phyloP scores from a whole-genome alignment of 1,139 yeast species.

The Insectozyma bohioensis region DNA sequence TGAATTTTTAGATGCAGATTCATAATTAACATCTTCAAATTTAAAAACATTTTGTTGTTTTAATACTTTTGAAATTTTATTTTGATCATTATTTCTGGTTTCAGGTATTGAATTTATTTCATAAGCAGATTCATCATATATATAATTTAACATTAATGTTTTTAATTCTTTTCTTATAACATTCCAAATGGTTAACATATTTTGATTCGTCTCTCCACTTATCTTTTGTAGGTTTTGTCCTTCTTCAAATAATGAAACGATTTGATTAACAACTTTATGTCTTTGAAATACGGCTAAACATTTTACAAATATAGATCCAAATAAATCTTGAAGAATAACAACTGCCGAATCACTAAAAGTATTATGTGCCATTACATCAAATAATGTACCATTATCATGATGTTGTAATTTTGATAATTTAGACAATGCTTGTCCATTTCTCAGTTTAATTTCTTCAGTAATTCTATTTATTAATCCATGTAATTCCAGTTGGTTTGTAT shows the following conservation, averaged over 20 bases:
- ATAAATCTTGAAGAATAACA: conserved; percentile 63
- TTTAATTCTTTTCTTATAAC: conserved; percentile 58
- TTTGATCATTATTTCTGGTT: conserved; percentile 9
- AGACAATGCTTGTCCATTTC: conserved; percentile 31
- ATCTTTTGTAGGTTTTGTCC: conserved; percentile 11
- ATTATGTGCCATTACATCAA: conserved; percentile 25
- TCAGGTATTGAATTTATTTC: conserved; percentile 3
- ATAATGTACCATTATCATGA: conserved; percentile 24
- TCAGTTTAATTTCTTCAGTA: conserved; percentile 62
- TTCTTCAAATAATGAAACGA: conserved; percentile 31
- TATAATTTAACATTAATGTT: conserved; percentile 56
- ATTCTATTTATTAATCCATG: conserved; percentile 57
- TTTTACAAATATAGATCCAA: conserved; percentile 65
- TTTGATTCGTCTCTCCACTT: conserved; percentile 1
- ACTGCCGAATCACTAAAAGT: conserved; percentile 52
- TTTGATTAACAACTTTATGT: conserved; percentile 64
- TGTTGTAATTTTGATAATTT: conserved; percentile 33
- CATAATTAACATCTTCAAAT: conserved; percentile 46
- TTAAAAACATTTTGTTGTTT: conserved; percentile 24
- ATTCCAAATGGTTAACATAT: conserved; percentile 51
- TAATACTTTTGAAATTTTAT: conserved; percentile 9
- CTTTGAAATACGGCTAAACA: conserved; percentile 65
- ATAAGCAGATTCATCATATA: conserved; percentile 25
- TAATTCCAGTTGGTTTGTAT: conserved; percentile 41
- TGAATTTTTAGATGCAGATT: conserved; percentile 34